Base-by-base conservation (phyloP, 352 stramenopile genomes). In the Blastocystis hominis region DNA sequence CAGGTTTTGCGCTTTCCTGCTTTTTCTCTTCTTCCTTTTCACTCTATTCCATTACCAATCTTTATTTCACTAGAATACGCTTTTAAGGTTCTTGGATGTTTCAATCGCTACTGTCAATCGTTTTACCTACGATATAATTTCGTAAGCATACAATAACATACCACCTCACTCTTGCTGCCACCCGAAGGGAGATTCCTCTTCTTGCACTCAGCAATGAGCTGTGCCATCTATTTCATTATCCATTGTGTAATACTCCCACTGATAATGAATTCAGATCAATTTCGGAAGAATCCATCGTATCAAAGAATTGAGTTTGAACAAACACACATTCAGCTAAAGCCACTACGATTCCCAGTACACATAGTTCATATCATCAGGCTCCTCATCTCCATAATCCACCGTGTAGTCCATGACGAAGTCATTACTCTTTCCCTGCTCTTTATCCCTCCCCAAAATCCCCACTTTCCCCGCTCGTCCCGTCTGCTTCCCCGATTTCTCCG, bases 311-410 rank as follows among this genome's bases (percentile, higher is more conserved):
- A 72, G 38, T n/a, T 47, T n/a, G 9, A 72, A n/a, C 1, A 2
- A 50, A 7, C 34, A 72, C 6, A 72, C 34, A 72, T 20, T 46
- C n/a, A 72, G 40, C 34, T 44, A 72, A 42, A 38, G 53, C 47
- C 24, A 30, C 24, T 68, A 84, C 53, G 55, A 20, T 69, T 84
- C 72, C 72, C 72, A 84, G 38, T 68, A 24, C 38, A 84, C 20
- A 5, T 46, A 46, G 40, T 68, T n/a, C 3, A 84, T 36, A 15
- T 84, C 72, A 13, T 84, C 72, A 17, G 36, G 53, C 40, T 64
- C 55, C 47, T 68, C n/a, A 53, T 84, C 72, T 47, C 72, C 72
- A 66, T 66, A 66, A 46, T 84, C 72, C 17, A 63, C 47, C 9
- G 34, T 53, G 15, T 64, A 47, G 44, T 69, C 72, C n/a, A 42